Base-by-base conservation (phyloP, 2,329 filamentous ascomycete species). In the Stachybotrys elegans region DNA sequence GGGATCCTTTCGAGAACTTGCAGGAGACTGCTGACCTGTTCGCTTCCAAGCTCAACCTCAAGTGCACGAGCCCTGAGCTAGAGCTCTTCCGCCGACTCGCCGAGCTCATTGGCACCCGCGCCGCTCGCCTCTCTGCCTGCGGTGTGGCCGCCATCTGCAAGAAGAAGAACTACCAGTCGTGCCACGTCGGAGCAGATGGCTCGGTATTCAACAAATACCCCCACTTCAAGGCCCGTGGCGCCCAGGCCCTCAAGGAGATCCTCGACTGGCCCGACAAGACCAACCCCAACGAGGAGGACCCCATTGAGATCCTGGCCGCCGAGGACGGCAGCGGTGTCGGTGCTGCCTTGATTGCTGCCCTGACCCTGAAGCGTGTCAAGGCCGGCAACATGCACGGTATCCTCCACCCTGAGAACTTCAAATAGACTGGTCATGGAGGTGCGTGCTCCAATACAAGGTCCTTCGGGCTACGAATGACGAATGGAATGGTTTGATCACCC, bases 201-300 rank as follows among this genome's bases (percentile, higher is more conserved):
- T 95, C 88, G 16, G 92, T 98, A 43, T 98, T 98, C 75, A 96
- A 95, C 78, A 97, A 97, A 67, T 98, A 98, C 71, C 93, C 93
- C 12, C 87, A 95, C 70, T 98, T 98, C 80, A 96, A 96, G 76
- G 81, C 83, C 46, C 86, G 93, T 43, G 91, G 92, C 44, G 92
- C 93, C 13, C 77, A 84, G 64, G 93, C 93, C 22, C 79, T 98
- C 43, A 83, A 88, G 44, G 93, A 98, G 74, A 96, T 98, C 53
- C 81, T 98, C 29, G 92, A 95, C 73, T 97, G 92, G 91, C 81
- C 86, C 3, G 81, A 61, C 39, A 87, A 88, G 70, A 76, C 73
- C 48, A 70, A 68, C 54, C 63, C 75, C 40, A 84, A 83, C 65
- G 85, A 88, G 58, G 84, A 90, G 63, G 90, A 97, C 59, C 91